Conservation (phyloP, 306 rosid genomes). For the Cucurbita argyrosperma region DNA sequence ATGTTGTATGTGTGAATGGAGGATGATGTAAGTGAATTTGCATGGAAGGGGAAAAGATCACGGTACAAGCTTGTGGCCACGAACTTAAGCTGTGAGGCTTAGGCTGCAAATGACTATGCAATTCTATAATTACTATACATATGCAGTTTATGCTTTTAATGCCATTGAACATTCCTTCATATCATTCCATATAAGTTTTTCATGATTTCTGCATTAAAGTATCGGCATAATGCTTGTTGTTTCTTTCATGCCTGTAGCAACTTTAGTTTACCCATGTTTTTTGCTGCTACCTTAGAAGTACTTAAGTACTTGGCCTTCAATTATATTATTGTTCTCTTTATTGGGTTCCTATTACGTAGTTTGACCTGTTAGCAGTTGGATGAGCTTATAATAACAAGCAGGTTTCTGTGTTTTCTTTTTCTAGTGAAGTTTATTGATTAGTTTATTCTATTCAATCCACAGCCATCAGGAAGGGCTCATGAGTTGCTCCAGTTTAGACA, state of each 20-base stretch:
- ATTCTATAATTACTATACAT: background rate
- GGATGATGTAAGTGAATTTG: background rate
- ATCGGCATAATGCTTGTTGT: background rate
- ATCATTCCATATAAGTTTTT: background rate
- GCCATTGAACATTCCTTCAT: background rate
- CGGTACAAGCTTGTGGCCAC: background rate
- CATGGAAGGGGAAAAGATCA: background rate
- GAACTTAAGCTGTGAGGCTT: background rate
- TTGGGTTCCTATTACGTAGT: background rate
- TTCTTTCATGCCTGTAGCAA: background rate
- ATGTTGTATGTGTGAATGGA: background rate
- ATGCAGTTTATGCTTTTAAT: background rate
- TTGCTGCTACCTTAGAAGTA: background rate
- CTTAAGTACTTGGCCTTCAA: background rate
- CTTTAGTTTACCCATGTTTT: background rate
- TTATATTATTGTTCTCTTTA: background rate
- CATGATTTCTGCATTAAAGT: background rate
- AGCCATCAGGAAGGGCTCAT: conserved; percentile 56
- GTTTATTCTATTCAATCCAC: background rate
- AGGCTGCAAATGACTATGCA: background rate
- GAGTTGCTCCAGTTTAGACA: conserved; percentile 27
- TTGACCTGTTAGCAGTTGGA: background rate
- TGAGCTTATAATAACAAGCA: background rate
- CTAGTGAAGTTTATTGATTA: background rate
- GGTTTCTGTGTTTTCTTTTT: background rate